Evolutionary conservation across 768 basidiomycete species (phyloP).

Genomic region (Mycena epipterygia): DNA sequence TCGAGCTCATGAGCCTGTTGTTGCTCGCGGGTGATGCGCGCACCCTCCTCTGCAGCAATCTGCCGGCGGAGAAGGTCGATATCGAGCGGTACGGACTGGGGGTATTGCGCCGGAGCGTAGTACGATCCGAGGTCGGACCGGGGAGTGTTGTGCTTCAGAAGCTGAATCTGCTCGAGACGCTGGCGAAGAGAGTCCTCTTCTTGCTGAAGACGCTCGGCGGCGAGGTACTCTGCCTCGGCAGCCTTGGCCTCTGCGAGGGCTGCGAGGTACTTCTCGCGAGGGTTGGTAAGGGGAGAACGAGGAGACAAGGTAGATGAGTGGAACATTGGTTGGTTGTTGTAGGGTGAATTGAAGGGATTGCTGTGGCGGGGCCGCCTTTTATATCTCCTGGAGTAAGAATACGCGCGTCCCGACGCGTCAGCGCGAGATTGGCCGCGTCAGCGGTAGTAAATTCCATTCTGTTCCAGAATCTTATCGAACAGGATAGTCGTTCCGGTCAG

Average conservation of each 20-base stretch:
- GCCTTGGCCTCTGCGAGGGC: constrained; percentile 53
- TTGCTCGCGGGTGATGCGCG: constrained; percentile 31
- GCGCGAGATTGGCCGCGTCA: too few species aligned
- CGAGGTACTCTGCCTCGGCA: constrained; percentile 54
- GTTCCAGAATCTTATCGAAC: constrained; percentile 3
- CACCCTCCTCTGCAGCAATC: constrained; percentile 30
- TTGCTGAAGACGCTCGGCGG: constrained; percentile 46
- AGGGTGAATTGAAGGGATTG: neutral
- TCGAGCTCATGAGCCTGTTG: constrained; percentile 27
- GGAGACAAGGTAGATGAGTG: constrained; percentile 21
- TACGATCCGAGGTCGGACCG: constrained; percentile 8
- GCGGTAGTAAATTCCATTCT: neutral
- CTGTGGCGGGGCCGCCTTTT: constrained; percentile 26
- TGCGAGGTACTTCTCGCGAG: constrained; percentile 53
- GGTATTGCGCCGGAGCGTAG: constrained; percentile 2
- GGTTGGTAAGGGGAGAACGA: constrained; percentile 29
- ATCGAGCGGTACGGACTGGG: constrained; percentile 7
- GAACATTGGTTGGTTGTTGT: constrained; percentile 34
- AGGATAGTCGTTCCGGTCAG: neutral
- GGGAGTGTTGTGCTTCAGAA: constrained; percentile 28
- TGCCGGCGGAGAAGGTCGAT: constrained; percentile 28
- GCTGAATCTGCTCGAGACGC: constrained; percentile 41
- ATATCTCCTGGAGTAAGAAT: constrained; percentile 30
- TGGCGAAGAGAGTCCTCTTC: constrained; percentile 49
- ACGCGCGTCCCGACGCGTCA: constrained; percentile 45